Conservation (phyloP, 163 green algal species). For the Picocystis sp. region DNA sequence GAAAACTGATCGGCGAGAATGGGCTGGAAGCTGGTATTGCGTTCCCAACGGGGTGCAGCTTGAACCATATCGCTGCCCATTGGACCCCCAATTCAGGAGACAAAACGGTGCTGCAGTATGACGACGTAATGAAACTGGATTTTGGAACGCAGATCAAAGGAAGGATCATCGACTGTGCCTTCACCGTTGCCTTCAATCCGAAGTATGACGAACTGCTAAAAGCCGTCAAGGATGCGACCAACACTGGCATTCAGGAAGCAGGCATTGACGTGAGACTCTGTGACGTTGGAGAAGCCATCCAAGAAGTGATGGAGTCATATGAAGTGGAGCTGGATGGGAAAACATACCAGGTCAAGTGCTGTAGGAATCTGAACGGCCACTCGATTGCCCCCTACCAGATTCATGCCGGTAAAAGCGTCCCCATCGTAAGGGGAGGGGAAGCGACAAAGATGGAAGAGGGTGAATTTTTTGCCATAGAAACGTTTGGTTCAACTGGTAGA, state of each 20-base stretch:
- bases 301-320: conserved; percentile 95
- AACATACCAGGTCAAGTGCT: conserved; percentile 74
- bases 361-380: conserved; percentile 98
- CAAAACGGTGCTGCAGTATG: conserved; percentile 88
- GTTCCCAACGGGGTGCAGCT: conserved; percentile 47
- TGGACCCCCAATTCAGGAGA: conserved; percentile 27
- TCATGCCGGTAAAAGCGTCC: conserved; percentile 93
- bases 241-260: conserved; percentile 67
- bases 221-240: conserved; percentile 75
- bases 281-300: conserved; percentile 81
- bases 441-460: conserved; percentile 94
- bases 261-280: conserved; percentile 93
- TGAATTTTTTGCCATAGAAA: conserved; percentile 98
- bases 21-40: conserved; percentile 77
- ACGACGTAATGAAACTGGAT: conserved; percentile 99
- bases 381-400: conserved; percentile 94
- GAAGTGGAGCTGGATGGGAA: conserved; percentile 92
- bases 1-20: conserved; percentile 70
- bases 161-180: conserved; percentile 91
- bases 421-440: conserved; percentile 93
- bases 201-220: conserved; percentile 60
- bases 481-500: conserved; percentile 78
- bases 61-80: conserved; percentile 6
- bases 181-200: conserved; percentile 91
- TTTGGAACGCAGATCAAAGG: conserved; percentile 79